These are phyloP conservation scores for Gymnopilus dilepis DNA, from an alignment of 768 basidiomycete species.

Conservation along the genomic window DNA sequence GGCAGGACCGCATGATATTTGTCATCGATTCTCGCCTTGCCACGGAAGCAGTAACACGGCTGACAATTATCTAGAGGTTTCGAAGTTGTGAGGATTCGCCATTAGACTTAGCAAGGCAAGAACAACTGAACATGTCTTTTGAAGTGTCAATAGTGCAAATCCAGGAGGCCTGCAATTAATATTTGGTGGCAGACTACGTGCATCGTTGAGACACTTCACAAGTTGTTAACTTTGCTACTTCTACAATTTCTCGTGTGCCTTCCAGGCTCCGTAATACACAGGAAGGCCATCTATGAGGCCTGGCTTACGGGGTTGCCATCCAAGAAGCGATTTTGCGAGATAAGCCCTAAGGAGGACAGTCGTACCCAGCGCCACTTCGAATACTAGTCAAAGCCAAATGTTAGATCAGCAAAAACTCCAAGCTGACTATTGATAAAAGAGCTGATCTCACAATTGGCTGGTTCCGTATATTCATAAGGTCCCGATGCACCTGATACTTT, in stretches of 20 bases:
- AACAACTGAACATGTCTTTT: no score
- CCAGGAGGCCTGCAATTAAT: no score
- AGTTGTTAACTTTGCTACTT: background rate
- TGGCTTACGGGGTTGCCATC: constrained; percentile 10
- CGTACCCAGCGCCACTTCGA: constrained; percentile 7
- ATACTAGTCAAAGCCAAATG: background rate
- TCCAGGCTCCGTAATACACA: constrained; percentile 5
- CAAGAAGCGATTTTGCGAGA: constrained; percentile 1
- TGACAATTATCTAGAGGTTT: no score
- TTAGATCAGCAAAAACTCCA: background rate
- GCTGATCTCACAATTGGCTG: constrained; percentile 1
- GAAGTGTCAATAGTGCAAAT: no score
- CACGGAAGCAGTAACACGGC: no score
- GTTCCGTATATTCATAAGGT: constrained; percentile 1
- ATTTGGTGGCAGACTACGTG: no score
- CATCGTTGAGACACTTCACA: no score
- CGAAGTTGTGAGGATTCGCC: no score
- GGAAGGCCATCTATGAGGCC: constrained; percentile 1
- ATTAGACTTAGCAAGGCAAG: no score
- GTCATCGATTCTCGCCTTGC: no score
- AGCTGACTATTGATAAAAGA: background rate
- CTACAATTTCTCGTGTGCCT: background rate
- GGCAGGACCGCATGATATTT: no score
- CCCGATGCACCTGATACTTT: background rate
- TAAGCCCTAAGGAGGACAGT: constrained; percentile 6